A percentile compares a stretch with the other conserved stretches of the same genome.
These are phyloP conservation scores for Arachis hypogaea DNA, from an alignment of 306 rosid species.

Conservation along the genomic window DNA sequence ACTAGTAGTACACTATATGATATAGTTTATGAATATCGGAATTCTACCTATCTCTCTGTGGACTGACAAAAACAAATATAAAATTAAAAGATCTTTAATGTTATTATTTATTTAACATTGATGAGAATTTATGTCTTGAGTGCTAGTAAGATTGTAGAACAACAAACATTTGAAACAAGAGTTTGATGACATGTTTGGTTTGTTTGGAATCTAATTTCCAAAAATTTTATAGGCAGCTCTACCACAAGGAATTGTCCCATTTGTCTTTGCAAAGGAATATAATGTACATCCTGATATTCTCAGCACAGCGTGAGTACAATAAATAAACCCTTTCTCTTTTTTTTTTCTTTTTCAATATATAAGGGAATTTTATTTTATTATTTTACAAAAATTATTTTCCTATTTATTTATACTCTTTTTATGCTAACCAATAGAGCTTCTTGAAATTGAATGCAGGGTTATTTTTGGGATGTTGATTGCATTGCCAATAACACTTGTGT, in stretches of 20 bases:
- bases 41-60: too few species aligned
- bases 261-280: slow-evolving; percentile 97
- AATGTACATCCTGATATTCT: slow-evolving; percentile 95
- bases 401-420: slow-evolving; percentile 26
- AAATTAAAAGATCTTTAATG: slow-evolving; percentile 1
- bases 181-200: slow-evolving; percentile 49
- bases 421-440: slow-evolving; percentile 36
- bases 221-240: slow-evolving; percentile 83
- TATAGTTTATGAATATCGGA: too few species aligned
- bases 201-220: slow-evolving; percentile 33
- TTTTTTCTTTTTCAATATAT: not conserved
- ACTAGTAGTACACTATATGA: too few species aligned
- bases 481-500: slow-evolving; percentile 90
- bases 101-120: too few species aligned
- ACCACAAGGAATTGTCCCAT: slow-evolving; percentile 99
- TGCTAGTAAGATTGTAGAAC: slow-evolving; percentile 22
- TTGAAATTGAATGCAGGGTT: slow-evolving; percentile 60
- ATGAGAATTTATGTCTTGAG: slow-evolving; percentile 34
- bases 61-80: not conserved
- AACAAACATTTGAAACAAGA: slow-evolving; percentile 46
- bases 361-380: slow-evolving; percentile 1
- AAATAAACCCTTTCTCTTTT: not conserved
- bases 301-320: slow-evolving; percentile 80
- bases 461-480: slow-evolving; percentile 95
- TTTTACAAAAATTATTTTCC: not conserved